phyloP scores from a whole-genome alignment of 148 eudicot genomes.

The Chenopodium formosanum region DNA sequence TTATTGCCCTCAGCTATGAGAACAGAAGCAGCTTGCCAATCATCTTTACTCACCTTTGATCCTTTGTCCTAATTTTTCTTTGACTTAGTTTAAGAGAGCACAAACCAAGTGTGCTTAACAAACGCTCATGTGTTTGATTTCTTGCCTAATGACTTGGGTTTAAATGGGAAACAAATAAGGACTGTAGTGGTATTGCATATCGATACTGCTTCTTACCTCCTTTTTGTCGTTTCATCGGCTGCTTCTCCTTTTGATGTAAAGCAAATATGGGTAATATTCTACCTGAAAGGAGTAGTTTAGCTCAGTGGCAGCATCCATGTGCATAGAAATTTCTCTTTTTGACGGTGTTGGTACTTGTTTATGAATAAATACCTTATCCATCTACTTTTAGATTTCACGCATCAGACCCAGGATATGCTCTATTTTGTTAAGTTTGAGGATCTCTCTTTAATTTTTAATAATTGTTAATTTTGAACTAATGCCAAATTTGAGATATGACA shows the following conservation, averaged over 20 bases:
- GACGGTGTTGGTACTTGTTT: neutral
- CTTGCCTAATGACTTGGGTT: neutral
- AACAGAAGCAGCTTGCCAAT: too few species aligned
- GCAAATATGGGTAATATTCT: neutral
- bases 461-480: too few species aligned
- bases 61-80: too few species aligned
- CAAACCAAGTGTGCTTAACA: neutral
- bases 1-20: too few species aligned
- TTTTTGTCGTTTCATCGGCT: neutral
- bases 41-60: too few species aligned
- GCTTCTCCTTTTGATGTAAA: neutral
- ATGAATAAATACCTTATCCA: neutral
- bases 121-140: neutral
- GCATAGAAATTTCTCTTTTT: neutral
- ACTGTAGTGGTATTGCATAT: neutral
- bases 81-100: too few species aligned
- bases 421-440: neutral
- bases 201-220: neutral
- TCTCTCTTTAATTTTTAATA: too few species aligned
- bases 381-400: too few species aligned
- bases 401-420: neutral
- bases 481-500: neutral
- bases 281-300: neutral
- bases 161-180: neutral
- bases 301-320: neutral